Base-by-base conservation (phyloP, 2,329 filamentous ascomycete species). In the Thielaviopsis musarum region DNA sequence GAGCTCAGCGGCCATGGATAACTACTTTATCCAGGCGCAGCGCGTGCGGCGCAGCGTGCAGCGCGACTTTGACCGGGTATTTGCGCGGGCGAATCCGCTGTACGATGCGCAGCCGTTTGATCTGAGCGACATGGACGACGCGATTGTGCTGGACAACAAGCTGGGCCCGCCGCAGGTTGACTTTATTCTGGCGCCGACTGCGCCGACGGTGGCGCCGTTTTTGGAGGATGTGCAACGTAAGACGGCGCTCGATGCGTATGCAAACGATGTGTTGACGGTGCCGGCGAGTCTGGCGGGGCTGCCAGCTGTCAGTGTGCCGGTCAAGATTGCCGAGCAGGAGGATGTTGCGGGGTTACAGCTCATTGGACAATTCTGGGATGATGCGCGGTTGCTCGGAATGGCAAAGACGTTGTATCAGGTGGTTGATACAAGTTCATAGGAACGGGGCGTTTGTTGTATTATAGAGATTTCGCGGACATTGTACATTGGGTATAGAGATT, bases 1-100 rank as follows among this genome's bases (percentile, higher is more conserved):
- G 57, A 95, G 88, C 70, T 91, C 91, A 0, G 82, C 87, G 62
- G 90, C 90, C 10, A 93, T 94, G 67, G 87, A 95, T 70, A 98
- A 97, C 69, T 96, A 97, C 71, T 98, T 98, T 67, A 81, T 95
- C 63, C 87, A 95, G 69, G 93, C 93, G 53, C 93, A 98, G 72
- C 85, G 85, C 64, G 82, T 96, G 48, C 84, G 93, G 1, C 79
- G 88, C 59, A 75, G 95, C 19, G 88, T 98, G 1, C 85, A 93
- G 68, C 74, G 76, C 38, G 93, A 98, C 67, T 98, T 98, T 69
- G 83, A 97, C 70, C 73, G 77, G 1, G 83, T 88, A 0, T 96
- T 98, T 68, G 70, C 72, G 17, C 71, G 82, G 52, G 72, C 73
- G 3, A 91, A 95, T 67, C 86, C 85, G 2, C 75, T 97, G 3